These are phyloP conservation scores for Solanum hybrid DNA, from an alignment of 305 asterid species.

Conservation along the genomic window DNA sequence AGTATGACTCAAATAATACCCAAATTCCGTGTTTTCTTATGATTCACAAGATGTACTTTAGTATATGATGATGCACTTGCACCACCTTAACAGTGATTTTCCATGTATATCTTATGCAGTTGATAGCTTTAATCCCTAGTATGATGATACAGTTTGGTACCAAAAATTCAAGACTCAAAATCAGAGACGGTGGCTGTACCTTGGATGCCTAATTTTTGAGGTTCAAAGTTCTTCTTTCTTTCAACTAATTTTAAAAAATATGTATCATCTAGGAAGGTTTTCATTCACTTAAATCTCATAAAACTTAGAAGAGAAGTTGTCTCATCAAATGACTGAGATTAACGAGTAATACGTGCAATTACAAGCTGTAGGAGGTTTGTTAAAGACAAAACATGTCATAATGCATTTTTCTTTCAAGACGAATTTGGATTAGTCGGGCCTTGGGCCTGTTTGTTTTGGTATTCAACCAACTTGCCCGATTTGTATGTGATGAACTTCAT, in stretches of 20 bases:
- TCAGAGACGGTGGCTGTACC: background rate
- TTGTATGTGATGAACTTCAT: background rate
- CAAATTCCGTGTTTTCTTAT: background rate
- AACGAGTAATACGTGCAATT: background rate
- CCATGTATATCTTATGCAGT: background rate
- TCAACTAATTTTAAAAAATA: background rate
- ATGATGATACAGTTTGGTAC: background rate
- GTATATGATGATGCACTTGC: background rate
- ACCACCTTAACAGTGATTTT: background rate
- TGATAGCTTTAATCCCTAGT: slow-evolving; percentile 4
- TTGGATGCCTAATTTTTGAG: background rate
- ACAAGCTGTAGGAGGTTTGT: background rate
- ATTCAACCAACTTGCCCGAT: background rate
- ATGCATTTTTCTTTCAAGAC: background rate
- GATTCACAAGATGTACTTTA: background rate
- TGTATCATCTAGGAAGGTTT: background rate
- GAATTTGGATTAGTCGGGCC: background rate
- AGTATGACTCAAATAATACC: background rate
- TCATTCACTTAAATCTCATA: background rate
- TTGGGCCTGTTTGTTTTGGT: background rate
- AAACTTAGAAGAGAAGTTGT: background rate
- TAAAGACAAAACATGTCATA: background rate
- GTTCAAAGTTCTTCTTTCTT: background rate
- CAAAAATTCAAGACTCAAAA: background rate
- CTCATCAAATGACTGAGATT: background rate